Base-by-base conservation (phyloP, 768 basidiomycete genomes). In the Suillus fuscotomentosus region DNA sequence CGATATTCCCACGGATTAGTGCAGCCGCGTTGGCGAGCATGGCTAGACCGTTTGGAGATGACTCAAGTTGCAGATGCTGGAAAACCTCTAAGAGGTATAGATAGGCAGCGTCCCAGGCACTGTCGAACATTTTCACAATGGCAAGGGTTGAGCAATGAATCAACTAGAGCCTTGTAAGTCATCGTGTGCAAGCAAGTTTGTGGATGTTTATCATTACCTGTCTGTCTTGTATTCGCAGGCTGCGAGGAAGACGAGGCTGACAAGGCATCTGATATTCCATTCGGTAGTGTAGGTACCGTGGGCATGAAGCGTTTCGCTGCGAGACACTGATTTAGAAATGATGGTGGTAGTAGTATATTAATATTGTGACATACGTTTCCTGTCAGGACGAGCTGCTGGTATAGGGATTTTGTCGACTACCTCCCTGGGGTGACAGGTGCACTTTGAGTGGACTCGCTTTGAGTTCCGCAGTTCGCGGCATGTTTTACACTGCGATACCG, bases 401-500 rank as follows among this genome's bases (percentile, higher is more conserved):
- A 77, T 75, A 31, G 76, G 75, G 3, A 76, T 63, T 45, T 69
- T 76, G 36, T 78, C 73, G 50, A 71, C 56, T 38, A 70, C 64
- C n/a, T 77, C 63, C 73, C 75, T 78, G 9, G 81, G 79, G 62
- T 82, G 80, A 67, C 93, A 94, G 60, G 83, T 88, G 74, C 92
- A 94, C 71, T 91, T 94, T 39, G 91, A 90, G 72, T 95, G 93
- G 39, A 94, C 82, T 66, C 85, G 87, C 75, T 88, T 90, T 50
- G 88, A 89, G 75, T 92, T 89, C 20, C 95, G 85, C 41, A 92
- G 82, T 69, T 92, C 86, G 42, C 93, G 87, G 72, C 95, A 97
- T 69, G 87, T 88, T 61, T 86, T 83, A 77, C 95, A 97, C 74
- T 97, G 95, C 8, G 95, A 94, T 17, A 94, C 86, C 0, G 95